Evolutionary conservation across 2,329 filamentous ascomycete species (phyloP).

Genomic region (Claviceps cyperi): DNA sequence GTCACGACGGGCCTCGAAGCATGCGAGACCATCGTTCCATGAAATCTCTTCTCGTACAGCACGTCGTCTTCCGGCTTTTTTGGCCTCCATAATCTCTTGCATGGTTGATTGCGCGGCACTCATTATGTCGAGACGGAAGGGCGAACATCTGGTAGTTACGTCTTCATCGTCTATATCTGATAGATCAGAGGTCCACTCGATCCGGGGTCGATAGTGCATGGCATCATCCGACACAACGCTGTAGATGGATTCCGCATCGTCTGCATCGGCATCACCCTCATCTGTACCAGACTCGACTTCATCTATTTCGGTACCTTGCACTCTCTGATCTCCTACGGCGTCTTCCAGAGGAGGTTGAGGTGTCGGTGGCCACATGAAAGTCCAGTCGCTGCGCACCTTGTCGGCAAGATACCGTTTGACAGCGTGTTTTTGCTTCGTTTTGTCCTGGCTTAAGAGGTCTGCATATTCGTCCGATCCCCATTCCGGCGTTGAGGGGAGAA

Average conservation of each 20-base stretch:
- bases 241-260: conserved; percentile 37
- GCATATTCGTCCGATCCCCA: conserved; percentile 39
- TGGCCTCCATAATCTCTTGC: conserved; percentile 28
- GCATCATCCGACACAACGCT: conserved; percentile 42
- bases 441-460: conserved; percentile 48
- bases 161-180: conserved; percentile 36
- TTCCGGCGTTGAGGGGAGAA: conserved; percentile 16
- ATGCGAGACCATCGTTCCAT: conserved; percentile 74
- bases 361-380: conserved; percentile 38
- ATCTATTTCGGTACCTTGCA: conserved; percentile 28
- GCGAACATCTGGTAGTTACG: conserved; percentile 26
- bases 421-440: conserved; percentile 47
- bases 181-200: conserved; percentile 44
- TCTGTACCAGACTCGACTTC: conserved; percentile 6
- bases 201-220: conserved; percentile 32
- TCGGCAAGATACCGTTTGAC: conserved; percentile 39
- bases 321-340: conserved; percentile 18
- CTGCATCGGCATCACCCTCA: conserved; percentile 19
- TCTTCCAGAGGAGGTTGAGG: conserved; percentile 18
- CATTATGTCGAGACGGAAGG: conserved; percentile 37
- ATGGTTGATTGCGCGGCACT: conserved; percentile 30
- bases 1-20: conserved; percentile 63
- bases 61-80: conserved; percentile 40
- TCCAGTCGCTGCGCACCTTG: conserved; percentile 45
- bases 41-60: conserved; percentile 47